phyloP scores from a whole-genome alignment of 1,284 basidiomycete species.

The Afroboletus lepidellus region DNA sequence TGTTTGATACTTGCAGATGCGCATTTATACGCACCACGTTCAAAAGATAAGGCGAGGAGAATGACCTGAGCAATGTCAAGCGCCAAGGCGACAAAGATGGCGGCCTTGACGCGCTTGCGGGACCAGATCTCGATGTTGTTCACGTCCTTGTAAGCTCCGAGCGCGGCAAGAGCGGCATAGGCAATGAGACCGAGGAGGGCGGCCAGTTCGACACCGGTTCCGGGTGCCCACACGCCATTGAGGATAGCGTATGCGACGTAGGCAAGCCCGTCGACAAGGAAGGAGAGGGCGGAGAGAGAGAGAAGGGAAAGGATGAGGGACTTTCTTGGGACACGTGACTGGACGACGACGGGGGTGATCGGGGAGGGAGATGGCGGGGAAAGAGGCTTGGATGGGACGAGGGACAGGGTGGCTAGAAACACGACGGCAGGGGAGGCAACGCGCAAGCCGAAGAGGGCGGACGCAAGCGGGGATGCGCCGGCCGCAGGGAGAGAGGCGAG shows the following conservation, averaged over 20 bases:
- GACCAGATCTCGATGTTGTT: slow-evolving; percentile 71
- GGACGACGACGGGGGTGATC: slow-evolving; percentile 74
- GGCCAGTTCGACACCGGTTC: slow-evolving; percentile 68
- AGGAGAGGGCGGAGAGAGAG: slow-evolving; percentile 72
- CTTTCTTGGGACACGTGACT: slow-evolving; percentile 67
- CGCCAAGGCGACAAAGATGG: slow-evolving; percentile 49
- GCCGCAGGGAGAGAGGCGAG: slow-evolving; percentile 25
- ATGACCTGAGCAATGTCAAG: slow-evolving; percentile 61
- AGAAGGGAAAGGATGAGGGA: slow-evolving; percentile 68
- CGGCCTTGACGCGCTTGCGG: slow-evolving; percentile 53
- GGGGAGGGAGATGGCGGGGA: slow-evolving; percentile 53
- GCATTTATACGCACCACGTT: slow-evolving; percentile 42
- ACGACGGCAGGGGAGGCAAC: slow-evolving; percentile 64
- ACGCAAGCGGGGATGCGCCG: slow-evolving; percentile 31
- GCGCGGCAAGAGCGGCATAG: slow-evolving; percentile 64
- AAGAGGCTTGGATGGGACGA: slow-evolving; percentile 51
- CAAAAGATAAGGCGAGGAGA: slow-evolving; percentile 48
- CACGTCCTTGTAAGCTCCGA: slow-evolving; percentile 76
- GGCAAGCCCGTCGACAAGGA: slow-evolving; percentile 80
- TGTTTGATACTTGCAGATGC: background rate
- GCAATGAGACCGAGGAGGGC: slow-evolving; percentile 65
- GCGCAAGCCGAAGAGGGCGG: slow-evolving; percentile 55
- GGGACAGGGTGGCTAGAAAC: slow-evolving; percentile 56
- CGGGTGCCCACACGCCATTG: slow-evolving; percentile 58
- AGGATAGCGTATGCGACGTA: slow-evolving; percentile 66